A percentile compares a stretch with the other conserved stretches of the same genome.
Conservation (phyloP, 345 rosid species). For the Cardamine chenopodiifolia region DNA sequence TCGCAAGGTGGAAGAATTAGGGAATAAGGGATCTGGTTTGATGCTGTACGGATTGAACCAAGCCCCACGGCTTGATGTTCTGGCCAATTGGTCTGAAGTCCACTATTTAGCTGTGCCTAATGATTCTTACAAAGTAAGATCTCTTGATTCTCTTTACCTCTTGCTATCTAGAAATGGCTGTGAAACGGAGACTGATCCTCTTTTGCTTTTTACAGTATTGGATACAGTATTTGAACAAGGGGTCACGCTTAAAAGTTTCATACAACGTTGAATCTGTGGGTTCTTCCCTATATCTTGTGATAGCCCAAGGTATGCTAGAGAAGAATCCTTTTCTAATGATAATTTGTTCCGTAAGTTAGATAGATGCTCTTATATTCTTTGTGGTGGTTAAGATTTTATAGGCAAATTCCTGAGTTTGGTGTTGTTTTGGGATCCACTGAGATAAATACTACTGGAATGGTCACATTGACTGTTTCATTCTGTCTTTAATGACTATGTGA, state of each 20-base stretch:
- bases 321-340: not conserved
- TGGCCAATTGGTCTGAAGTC: slow-evolving; percentile 58
- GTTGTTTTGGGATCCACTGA: slow-evolving; percentile 6
- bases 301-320: slow-evolving; percentile 75
- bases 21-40: slow-evolving; percentile 53
- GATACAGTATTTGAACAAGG: slow-evolving; percentile 71
- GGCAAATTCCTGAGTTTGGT: not conserved
- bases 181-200: not conserved
- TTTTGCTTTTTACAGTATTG: slow-evolving; percentile 56
- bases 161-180: not conserved
- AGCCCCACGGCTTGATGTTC: slow-evolving; percentile 68
- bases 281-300: slow-evolving; percentile 68
- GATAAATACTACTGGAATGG: too few relatives aligned
- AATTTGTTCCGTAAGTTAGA: not conserved
- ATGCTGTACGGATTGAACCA: slow-evolving; percentile 66
- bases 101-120: slow-evolving; percentile 55
- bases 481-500: too few relatives aligned
- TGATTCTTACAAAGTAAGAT: slow-evolving; percentile 77
- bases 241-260: slow-evolving; percentile 74
- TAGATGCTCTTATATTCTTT: not conserved
- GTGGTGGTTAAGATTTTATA: not conserved
- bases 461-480: too few relatives aligned
- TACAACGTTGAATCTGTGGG: slow-evolving; percentile 58
- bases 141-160: slow-evolving; percentile 2
- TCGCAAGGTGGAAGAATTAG: slow-evolving; percentile 68